Base-by-base conservation (phyloP, 2,329 filamentous ascomycete genomes). In the Ceratocystis cacaofunesta region DNA sequence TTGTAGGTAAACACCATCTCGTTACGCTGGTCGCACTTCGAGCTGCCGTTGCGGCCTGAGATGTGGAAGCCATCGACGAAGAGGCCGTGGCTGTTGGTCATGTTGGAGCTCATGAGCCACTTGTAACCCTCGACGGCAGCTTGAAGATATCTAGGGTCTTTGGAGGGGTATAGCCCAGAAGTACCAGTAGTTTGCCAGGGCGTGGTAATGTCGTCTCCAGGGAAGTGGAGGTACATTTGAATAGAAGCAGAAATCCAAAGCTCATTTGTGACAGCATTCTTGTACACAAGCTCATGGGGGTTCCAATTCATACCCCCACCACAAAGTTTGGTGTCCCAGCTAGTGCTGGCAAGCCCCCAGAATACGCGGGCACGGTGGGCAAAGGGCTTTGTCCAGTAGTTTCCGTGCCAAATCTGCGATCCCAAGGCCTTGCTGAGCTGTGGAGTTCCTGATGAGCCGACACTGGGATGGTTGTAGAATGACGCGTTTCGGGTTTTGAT, bases 1-100 rank as follows among this genome's bases (percentile, higher is more conserved):
- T 97, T 97, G 77, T 97, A 96, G 0, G 91, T 95, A 75, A 92
- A 96, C 7, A 96, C 87, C 85, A 91, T 92, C 70, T 92, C 85
- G 74, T 96, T 89, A 61, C 91, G 83, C 62, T 83, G 74, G 72
- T 96, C 89, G 73, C 92, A 96, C 67, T 80, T 80, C 5, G 77
- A 76, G 30, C 78, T 76, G 41, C 65, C 55, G 58, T 66, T 62
- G 61, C 62, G 58, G 46, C 65, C 61, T 19, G 67, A 68, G 71
- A 97, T 87, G 74, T 97, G 92, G 72, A 90, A 97, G 10, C 92
- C 92, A 71, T 97, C 92, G 0, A 85, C 84, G 72, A 89, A 95
- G 0, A 96, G 77, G 0, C 90, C 90, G 41, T 82, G 78, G 0
- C 73, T 67, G 69, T 95, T 90, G 19, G 82, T 91, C 89, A 97